These are phyloP conservation scores for Amauroascus verrucosus DNA, from an alignment of 2,329 filamentous ascomycete species.

Conservation along the genomic window DNA sequence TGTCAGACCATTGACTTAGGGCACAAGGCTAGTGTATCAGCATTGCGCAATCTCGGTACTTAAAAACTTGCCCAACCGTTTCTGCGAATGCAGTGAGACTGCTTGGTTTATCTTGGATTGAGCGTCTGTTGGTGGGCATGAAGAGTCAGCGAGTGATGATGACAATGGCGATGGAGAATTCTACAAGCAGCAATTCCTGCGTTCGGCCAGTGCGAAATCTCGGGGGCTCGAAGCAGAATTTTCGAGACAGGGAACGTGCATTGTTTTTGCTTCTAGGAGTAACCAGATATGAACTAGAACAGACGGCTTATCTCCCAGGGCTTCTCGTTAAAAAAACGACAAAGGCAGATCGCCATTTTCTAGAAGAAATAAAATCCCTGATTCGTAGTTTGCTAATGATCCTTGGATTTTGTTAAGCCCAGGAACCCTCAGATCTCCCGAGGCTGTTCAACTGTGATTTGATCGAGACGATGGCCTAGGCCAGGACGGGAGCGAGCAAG, in stretches of 20 bases:
- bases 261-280: not conserved
- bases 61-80: not conserved
- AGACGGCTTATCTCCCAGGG: not conserved
- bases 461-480: not conserved
- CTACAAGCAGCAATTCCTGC: not conserved
- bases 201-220: not conserved
- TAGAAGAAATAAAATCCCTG: not conserved
- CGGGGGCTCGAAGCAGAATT: not conserved
- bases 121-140: not conserved
- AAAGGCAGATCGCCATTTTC: not conserved
- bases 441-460: not conserved
- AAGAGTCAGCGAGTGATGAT: too few relatives aligned
- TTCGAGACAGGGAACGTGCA: not conserved
- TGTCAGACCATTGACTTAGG: slow-evolving; percentile 2
- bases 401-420: not conserved
- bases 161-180: not conserved
- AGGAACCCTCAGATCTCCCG: not conserved
- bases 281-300: not conserved
- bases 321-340: not conserved
- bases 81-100: not conserved
- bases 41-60: not conserved
- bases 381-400: not conserved
- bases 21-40: slow-evolving; percentile 8
- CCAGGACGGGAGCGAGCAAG: too few relatives aligned
- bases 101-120: not conserved